Evolutionary conservation across 495 filamentous ascomycete species (phyloP), one percentile per base, ranked within the genome.

Genomic region (Rostrohypoxylon terebratum): DNA sequence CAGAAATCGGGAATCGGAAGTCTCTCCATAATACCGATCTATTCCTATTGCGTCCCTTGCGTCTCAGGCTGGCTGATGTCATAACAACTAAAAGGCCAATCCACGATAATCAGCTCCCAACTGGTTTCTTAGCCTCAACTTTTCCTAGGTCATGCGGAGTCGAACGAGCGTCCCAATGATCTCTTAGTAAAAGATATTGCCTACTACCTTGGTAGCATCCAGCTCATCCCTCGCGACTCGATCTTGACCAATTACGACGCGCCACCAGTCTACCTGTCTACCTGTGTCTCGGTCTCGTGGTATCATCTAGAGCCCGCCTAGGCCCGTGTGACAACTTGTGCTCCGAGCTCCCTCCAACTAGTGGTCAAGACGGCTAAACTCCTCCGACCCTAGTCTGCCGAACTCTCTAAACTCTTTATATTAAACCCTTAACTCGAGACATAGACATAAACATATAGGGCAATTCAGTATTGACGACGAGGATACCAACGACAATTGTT

Each of bases 241-340:
- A 10, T 62, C 9, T 34, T 31, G 63, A 66, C 71, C 71, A 73
- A 69, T 73, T 69, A 65, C 60, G 44, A 69, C 66, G 61, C 60
- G 71, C 71, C 71, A 73, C 71, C 71, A 73, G 69, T 73, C 61
- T 42, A 63, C 53, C 34, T 72, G 69, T 73, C 61, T 42, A 63
- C 53, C 34, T 72, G 44, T 69, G 44, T 40, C 53, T 36, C 21
- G 10, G 61, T 64, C 71, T 66, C 66, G 65, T 73, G 71, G 38
- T 66, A 33, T 33, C 16, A 40, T 42, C 61, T 66, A 4, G 13
- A 23, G 21, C 61, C 59, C 57, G 65, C 45, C 66, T 18, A 66
- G 61, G 66, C 71, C 71, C 70, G 71, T 64, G 71, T 73, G 71
- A 73, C 71, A 66, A 38, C 59, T 36, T 59, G 11, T 8, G 36